Evolutionary conservation across 345 rosid species (phyloP).

Genomic region (Punica granatum): DNA sequence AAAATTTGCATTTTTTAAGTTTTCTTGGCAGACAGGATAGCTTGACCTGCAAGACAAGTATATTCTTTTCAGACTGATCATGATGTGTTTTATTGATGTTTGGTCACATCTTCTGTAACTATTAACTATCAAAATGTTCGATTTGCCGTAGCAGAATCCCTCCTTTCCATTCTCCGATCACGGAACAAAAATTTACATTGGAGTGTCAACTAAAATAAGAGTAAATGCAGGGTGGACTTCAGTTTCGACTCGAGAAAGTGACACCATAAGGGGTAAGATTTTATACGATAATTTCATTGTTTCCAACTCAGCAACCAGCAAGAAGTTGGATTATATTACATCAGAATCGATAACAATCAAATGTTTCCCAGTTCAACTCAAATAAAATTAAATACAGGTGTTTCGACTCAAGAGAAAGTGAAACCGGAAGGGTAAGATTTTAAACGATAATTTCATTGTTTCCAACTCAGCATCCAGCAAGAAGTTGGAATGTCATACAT

Average conservation of each 20-base stretch:
- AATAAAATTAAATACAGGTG: background rate
- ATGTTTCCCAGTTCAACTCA: constrained; percentile 11
- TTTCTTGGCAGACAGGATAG: background rate
- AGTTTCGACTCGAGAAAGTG: background rate
- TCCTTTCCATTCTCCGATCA: background rate
- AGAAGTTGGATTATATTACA: constrained; percentile 8
- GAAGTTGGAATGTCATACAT: constrained; percentile 9
- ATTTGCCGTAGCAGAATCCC: too few relatives aligned
- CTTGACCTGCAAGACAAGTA: background rate
- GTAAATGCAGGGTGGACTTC: background rate
- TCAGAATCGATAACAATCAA: constrained; percentile 22
- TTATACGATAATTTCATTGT: background rate
- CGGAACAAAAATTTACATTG: too few relatives aligned
- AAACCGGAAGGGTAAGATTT: too few relatives aligned
- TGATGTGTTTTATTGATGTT: too few relatives aligned
- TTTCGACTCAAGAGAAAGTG: background rate
- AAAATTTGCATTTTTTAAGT: too few relatives aligned
- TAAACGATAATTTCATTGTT: background rate
- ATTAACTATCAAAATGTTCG: too few relatives aligned
- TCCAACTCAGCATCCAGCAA: background rate
- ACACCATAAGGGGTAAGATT: too few relatives aligned
- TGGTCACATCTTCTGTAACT: too few relatives aligned
- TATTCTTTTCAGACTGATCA: too few relatives aligned
- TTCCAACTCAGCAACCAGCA: background rate
- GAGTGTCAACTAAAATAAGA: too few relatives aligned